A percentile compares a stretch with the other conserved stretches of the same genome.
phyloP scores from a whole-genome alignment of 2,329 filamentous ascomycete genomes.

The Gremmenia infestans region DNA sequence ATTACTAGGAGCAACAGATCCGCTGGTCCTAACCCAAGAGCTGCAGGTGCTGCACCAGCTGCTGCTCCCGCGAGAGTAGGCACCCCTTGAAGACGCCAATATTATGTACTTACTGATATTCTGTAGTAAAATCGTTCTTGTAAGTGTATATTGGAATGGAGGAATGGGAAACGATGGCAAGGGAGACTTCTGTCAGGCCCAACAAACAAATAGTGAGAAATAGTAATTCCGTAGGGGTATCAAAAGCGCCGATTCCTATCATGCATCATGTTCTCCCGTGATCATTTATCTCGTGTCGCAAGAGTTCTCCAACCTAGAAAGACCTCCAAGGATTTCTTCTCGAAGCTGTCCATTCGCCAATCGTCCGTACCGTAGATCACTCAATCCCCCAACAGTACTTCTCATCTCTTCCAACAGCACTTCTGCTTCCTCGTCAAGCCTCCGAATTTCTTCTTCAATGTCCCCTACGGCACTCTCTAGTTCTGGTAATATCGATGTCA shows the following conservation, averaged over 20 bases:
- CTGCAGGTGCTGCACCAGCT: conserved; percentile 14
- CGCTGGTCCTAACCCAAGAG: conserved; percentile 4
- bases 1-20: conserved; percentile 23
- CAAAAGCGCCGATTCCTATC: conserved; percentile 15
- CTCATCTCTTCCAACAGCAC: conserved; percentile 56
- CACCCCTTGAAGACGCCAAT: conserved; percentile 22
- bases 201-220: conserved; percentile 22
- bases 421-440: conserved; percentile 60
- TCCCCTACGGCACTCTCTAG: conserved; percentile 62
- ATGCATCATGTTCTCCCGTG: neutral
- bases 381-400: conserved; percentile 66
- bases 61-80: conserved; percentile 23
- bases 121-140: conserved; percentile 8
- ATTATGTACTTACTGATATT: conserved; percentile 14
- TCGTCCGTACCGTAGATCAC: conserved; percentile 77
- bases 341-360: conserved; percentile 60
- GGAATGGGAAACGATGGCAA: conserved; percentile 2
- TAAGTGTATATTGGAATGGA: conserved; percentile 1
- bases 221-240: conserved; percentile 28
- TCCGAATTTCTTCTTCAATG: conserved; percentile 63
- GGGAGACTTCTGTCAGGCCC: conserved; percentile 6
- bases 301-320: conserved; percentile 52
- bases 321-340: conserved; percentile 62
- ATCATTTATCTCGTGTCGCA: conserved; percentile 18
- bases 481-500: conserved; percentile 60